Conservation (phyloP, 495 filamentous ascomycete genomes). For the Chaetomium tenue region DNA sequence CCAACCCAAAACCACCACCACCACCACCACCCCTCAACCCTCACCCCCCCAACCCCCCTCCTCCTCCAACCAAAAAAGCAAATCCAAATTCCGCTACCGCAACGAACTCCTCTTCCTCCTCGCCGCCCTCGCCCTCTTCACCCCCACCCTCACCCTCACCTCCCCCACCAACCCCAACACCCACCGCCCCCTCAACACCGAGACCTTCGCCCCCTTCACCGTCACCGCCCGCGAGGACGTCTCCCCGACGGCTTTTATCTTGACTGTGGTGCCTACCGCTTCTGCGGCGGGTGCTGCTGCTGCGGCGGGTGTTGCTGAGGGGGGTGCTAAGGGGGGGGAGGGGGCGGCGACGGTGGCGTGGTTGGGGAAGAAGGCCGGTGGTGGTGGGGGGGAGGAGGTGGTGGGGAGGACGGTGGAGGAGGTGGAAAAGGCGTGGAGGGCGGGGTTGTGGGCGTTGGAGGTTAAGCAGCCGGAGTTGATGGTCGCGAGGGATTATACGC, state of each 20-base stretch:
- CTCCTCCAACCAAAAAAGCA: background rate
- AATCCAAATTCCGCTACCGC: no score
- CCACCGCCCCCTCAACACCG: constrained; percentile 40
- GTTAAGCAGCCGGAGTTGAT: constrained; percentile 91
- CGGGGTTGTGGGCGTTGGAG: constrained; percentile 80
- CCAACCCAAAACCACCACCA: background rate
- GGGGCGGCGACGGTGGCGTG: no score
- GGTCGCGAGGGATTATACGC: constrained; percentile 85
- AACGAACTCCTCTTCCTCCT: no score
- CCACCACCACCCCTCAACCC: background rate
- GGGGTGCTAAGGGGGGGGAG: no score
- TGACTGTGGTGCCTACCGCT: constrained; percentile 57
- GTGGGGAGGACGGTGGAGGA: background rate
- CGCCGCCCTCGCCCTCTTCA: background rate
- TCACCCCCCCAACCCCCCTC: background rate
- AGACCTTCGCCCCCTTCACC: constrained; percentile 60
- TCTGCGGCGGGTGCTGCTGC: background rate
- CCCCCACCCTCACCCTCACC: background rate
- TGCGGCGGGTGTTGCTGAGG: background rate
- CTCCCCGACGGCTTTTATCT: constrained; percentile 72
- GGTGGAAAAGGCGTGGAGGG: constrained; percentile 32
- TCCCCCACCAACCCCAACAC: constrained; percentile 1
- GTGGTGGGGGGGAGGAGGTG: background rate
- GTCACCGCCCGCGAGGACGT: constrained; percentile 64
- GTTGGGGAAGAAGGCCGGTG: no score